Evolutionary conservation across 495 filamentous ascomycete genomes (phyloP).

Genomic region (Hypoxylon crocopeplum): DNA sequence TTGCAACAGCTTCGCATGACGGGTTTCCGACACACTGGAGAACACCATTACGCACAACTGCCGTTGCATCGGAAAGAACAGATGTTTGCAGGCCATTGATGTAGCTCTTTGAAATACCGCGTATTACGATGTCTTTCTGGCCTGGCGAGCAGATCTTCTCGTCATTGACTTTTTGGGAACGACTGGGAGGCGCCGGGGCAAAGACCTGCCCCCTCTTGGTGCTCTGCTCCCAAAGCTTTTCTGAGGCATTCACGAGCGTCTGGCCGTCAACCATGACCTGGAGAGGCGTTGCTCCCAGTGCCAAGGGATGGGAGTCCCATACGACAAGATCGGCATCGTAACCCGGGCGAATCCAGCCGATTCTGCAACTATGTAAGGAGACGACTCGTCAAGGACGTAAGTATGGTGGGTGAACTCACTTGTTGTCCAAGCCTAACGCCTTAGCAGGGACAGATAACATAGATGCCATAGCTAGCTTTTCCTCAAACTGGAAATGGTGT

Average conservation of each 20-base stretch:
- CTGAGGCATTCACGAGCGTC: not conserved
- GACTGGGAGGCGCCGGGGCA: not conserved
- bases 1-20: not conserved
- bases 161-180: not conserved
- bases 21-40: not conserved
- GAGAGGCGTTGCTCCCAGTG: constrained; percentile 54
- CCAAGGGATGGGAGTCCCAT: constrained; percentile 59
- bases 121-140: not conserved
- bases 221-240: not conserved
- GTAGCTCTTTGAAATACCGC: not conserved
- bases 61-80: not conserved
- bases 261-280: constrained; percentile 60
- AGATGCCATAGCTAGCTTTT: constrained; percentile 54
- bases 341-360: constrained; percentile 55
- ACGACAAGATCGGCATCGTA: constrained; percentile 64
- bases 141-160: not conserved
- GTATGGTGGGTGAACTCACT: not conserved
- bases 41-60: not conserved
- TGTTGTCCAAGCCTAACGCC: constrained; percentile 49
- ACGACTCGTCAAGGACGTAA: not conserved
- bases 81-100: not conserved
- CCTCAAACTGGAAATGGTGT: constrained; percentile 51
- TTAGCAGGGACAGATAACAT: constrained; percentile 56
- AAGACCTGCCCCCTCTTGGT: not conserved
- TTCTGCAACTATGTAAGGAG: constrained; percentile 3